Evolutionary conservation across 192 early-diverging fungal species (phyloP), one percentile per base, ranked within the genome.

Genomic region (Coemansia brasiliensis): DNA sequence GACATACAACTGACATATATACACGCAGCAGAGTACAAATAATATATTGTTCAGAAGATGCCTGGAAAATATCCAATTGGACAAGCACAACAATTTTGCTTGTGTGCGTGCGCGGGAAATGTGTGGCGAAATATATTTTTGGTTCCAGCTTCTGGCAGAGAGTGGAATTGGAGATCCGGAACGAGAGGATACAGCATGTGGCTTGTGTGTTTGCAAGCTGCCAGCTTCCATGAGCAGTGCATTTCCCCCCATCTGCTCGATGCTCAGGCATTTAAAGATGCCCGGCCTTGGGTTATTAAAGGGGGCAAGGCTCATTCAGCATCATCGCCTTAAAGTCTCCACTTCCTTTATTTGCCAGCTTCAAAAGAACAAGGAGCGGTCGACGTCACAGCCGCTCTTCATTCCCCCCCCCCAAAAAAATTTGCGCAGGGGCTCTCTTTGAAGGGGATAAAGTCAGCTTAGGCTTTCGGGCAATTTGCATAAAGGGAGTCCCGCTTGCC

Each of bases 1-100:
- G 27, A 29, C 27, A 29, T 29, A 29, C 27, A 29, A 29, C 27
- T 29, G 27, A 29, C 27, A 3, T 29, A 29, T 29, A 29, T 29
- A 29, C 27, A 29, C 27, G 27, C 27, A 29, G 6, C 3, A 4
- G 27, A 29, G 27, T n/a, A n/a, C n/a, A n/a, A n/a, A n/a, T n/a
- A 29, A 29, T 29, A 29, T 13, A 48, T 48, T 24, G 20, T 48
- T 25, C 48, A 50, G 48, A 27, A 50, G 48, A 50, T 29, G 48
- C 25, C 26, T 24, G 16, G 46, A 50, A 50, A 50, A 50, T 50
- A 50, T 50, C 48, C 48, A 12, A 50, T 50, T 50, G 48, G 48
- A 15, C 46, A 32, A 16, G 13, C 48, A 25, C 15, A 15, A 20
- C n/a, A 13, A 20, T 29, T 29, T 29, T 29, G 45, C 18, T 20